These are phyloP conservation scores for Mycena albidolilacea DNA, from an alignment of 768 basidiomycete species.

Conservation along the genomic window DNA sequence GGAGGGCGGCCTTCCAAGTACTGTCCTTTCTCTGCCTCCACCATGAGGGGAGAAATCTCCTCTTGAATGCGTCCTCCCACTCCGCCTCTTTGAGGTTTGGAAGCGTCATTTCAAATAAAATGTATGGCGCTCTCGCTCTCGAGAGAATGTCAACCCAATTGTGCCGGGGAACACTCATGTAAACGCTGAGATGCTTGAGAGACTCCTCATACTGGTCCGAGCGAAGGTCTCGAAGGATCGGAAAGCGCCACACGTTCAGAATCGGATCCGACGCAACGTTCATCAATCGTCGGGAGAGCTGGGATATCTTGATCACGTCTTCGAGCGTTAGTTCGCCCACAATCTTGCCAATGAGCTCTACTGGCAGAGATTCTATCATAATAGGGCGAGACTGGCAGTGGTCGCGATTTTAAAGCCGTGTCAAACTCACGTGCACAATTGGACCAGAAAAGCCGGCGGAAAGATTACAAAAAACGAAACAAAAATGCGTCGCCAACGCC, in stretches of 20 bases:
- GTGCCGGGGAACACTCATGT: constrained; percentile 75
- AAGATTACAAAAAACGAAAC: too few species aligned
- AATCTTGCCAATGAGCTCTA: constrained; percentile 82
- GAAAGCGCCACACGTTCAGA: constrained; percentile 83
- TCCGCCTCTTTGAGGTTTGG: constrained; percentile 76
- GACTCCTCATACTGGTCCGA: constrained; percentile 61
- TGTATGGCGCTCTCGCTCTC: constrained; percentile 71
- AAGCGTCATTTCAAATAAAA: constrained; percentile 77
- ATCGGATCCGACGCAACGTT: constrained; percentile 72
- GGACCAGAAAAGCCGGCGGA: too few species aligned
- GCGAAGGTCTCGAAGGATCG: constrained; percentile 73
- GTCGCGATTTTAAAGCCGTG: not conserved
- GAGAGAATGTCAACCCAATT: constrained; percentile 86
- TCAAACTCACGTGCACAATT: too few species aligned
- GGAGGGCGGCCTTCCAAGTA: constrained; percentile 76
- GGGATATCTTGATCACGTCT: constrained; percentile 70
- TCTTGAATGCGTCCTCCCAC: constrained; percentile 83
- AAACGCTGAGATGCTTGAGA: constrained; percentile 74
- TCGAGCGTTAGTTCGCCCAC: constrained; percentile 77
- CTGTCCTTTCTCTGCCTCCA: constrained; percentile 74
- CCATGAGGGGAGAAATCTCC: constrained; percentile 87
- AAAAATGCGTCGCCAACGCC: too few species aligned
- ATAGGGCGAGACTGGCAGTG: not conserved
- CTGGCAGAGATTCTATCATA: constrained; percentile 72
- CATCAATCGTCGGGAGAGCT: constrained; percentile 72